Evolutionary conservation across 768 basidiomycete species (phyloP).

Genomic region (Dioszegia aurantiaca): DNA sequence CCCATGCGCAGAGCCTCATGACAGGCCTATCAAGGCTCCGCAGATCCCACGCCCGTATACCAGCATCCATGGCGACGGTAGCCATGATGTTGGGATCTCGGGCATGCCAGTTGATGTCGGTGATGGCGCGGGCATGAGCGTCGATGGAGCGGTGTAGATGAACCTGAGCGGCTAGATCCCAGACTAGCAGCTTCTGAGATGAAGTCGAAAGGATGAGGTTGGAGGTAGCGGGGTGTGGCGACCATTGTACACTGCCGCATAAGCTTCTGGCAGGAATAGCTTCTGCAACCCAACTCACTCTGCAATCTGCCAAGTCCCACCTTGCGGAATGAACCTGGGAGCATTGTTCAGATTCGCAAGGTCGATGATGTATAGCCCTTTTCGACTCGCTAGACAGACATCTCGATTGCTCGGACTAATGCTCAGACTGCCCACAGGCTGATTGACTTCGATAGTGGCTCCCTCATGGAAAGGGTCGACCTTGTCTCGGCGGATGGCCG

Average conservation of each 20-base stretch:
- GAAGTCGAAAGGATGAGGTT: conserved; percentile 51
- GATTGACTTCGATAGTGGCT: conserved; percentile 48
- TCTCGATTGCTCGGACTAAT: conserved; percentile 86
- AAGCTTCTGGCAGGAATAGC: conserved; percentile 64
- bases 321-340: conserved; percentile 91
- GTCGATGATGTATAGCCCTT: conserved; percentile 93
- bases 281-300: too few relatives aligned
- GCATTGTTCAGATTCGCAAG: conserved; percentile 79
- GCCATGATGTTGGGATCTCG: conserved; percentile 78
- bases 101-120: conserved; percentile 97
- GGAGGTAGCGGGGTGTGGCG: conserved; percentile 47
- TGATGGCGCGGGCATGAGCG: conserved; percentile 90
- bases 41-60: conserved; percentile 93
- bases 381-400: conserved; percentile 77
- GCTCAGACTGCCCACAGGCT: conserved; percentile 50
- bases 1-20: conserved; percentile 63
- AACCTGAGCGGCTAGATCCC: conserved; percentile 77
- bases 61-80: conserved; percentile 88
- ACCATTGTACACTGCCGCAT: conserved; percentile 50
- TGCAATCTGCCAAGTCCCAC: conserved; percentile 87
- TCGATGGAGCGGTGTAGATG: conserved; percentile 80
- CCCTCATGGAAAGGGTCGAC: conserved; percentile 32
- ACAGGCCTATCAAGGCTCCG: conserved; percentile 63
- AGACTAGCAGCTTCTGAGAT: conserved; percentile 63
- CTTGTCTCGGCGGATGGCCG: conserved; percentile 18